phyloP scores from a whole-genome alignment of 805 yeast genomes.

The Teunomyces funiuensis region DNA sequence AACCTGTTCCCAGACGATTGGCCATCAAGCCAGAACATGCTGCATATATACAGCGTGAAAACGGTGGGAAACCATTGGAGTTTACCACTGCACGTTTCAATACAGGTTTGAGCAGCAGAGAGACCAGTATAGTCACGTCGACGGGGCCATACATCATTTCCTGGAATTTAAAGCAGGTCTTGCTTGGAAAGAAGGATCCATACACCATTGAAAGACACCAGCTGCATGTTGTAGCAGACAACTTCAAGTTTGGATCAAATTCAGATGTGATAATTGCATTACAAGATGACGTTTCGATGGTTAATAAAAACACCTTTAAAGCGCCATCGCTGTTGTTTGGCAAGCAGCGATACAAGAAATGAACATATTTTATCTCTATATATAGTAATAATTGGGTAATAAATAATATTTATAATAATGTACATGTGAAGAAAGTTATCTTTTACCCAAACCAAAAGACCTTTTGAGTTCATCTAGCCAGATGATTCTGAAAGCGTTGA shows the following conservation, averaged over 20 bases:
- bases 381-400: constrained; percentile 8
- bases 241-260: constrained; percentile 73
- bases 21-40: constrained; percentile 71
- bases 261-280: constrained; percentile 70
- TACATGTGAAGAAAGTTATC: constrained; percentile 11
- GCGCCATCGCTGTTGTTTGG: neutral
- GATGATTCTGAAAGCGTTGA: constrained; percentile 58
- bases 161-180: constrained; percentile 69
- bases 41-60: constrained; percentile 49
- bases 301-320: constrained; percentile 55
- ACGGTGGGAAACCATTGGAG: constrained; percentile 37
- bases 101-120: constrained; percentile 61
- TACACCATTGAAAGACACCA: constrained; percentile 65
- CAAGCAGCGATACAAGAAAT: neutral
- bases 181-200: constrained; percentile 35
- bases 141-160: constrained; percentile 79
- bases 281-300: constrained; percentile 75
- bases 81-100: constrained; percentile 81
- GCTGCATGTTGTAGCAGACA: constrained; percentile 67
- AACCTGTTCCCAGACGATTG: constrained; percentile 69
- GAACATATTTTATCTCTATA: neutral
- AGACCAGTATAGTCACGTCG: constrained; percentile 71
- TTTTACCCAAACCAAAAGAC: constrained; percentile 47
- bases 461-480: constrained; percentile 62
- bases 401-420: constrained; percentile 2